Evolutionary conservation across 768 basidiomycete species (phyloP).

Genomic region (Suillus subalutaceus): DNA sequence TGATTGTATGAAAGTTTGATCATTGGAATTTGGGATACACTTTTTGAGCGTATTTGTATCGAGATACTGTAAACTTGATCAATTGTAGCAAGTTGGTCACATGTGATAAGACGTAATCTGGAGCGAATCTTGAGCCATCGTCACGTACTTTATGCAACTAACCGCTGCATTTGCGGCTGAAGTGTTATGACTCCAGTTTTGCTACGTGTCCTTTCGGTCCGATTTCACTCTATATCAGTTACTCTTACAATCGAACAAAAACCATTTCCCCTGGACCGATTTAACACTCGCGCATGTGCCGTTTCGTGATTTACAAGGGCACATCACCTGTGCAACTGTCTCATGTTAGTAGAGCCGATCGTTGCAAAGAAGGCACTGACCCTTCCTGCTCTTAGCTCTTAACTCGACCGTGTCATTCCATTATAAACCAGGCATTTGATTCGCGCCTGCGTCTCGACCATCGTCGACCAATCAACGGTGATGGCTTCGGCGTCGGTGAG

Average conservation of each 20-base stretch:
- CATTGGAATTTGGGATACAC: too few species aligned
- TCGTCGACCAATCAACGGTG: conserved; percentile 88
- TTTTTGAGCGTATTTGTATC: not conserved
- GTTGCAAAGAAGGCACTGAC: conserved; percentile 4
- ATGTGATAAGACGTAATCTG: conserved; percentile 26
- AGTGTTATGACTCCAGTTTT: conserved; percentile 15
- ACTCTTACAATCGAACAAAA: not conserved
- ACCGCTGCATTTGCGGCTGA: not conserved
- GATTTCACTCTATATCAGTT: not conserved
- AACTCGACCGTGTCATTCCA: conserved; percentile 91
- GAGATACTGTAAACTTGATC: not conserved
- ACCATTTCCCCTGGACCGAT: not conserved
- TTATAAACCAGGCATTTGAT: conserved; percentile 97
- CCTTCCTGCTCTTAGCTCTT: conserved; percentile 56
- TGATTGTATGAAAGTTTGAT: not conserved
- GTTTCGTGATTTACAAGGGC: conserved; percentile 94
- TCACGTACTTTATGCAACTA: not conserved
- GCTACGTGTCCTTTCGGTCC: not conserved
- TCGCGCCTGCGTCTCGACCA: conserved; percentile 83
- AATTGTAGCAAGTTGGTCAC: conserved; percentile 1
- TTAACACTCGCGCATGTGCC: conserved; percentile 60
- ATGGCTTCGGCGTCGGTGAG: conserved; percentile 94
- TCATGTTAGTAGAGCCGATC: conserved; percentile 53
- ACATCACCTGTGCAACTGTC: conserved; percentile 90
- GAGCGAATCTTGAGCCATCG: conserved; percentile 16